Evolutionary conservation across 225 moss, liverwort and hornwort genomes (phyloP).

Genomic region (Pseudoscleropodium purum): DNA sequence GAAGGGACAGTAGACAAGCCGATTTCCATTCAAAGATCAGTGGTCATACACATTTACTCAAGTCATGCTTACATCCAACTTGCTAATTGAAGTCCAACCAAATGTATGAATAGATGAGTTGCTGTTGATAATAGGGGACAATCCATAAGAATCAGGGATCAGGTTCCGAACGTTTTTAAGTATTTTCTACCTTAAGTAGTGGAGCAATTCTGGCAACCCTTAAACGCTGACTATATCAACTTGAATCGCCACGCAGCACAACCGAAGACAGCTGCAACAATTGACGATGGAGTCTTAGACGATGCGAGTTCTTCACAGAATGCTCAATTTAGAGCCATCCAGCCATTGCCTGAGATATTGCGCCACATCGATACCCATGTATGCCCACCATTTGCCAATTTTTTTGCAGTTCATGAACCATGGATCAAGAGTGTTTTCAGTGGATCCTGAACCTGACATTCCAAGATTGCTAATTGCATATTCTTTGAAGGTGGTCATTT

Average conservation of each 20-base stretch:
- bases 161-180: background rate
- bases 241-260: constrained; percentile 6
- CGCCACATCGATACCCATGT: constrained; percentile 79
- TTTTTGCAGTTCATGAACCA: background rate
- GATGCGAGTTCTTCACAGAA: constrained; percentile 40
- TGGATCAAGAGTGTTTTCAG: background rate
- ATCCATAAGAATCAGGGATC: background rate
- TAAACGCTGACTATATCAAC: background rate
- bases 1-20: background rate
- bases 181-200: background rate
- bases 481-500: background rate
- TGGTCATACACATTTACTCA: background rate
- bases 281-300: background rate
- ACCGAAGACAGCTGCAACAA: background rate
- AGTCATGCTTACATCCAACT: background rate
- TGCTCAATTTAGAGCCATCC: constrained; percentile 81
- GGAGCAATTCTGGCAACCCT: background rate
- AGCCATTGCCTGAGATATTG: constrained; percentile 69
- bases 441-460: background rate
- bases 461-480: background rate
- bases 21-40: background rate
- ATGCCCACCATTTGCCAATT: background rate
- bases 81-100: background rate
- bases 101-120: background rate
- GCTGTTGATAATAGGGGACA: background rate